Evolutionary conservation across 805 yeast species (phyloP).

Genomic region (Candida golubevii): DNA sequence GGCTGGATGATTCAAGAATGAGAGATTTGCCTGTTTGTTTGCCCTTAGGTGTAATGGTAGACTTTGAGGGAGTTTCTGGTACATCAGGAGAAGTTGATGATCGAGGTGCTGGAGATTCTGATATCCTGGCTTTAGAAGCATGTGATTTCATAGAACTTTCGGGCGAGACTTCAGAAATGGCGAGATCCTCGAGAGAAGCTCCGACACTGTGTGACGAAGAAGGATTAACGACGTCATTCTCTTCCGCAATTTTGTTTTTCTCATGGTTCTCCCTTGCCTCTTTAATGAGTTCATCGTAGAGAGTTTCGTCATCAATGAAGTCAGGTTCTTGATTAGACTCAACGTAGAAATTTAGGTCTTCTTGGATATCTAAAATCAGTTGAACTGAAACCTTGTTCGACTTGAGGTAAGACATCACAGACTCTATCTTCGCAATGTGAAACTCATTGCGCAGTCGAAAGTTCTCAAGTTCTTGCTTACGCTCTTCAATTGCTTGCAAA

Average conservation of each 20-base stretch:
- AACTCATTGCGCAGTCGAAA: slow-evolving; percentile 30
- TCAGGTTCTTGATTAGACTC: slow-evolving; percentile 38
- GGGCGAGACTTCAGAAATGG: not conserved
- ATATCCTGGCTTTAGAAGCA: slow-evolving; percentile 1
- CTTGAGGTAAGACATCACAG: slow-evolving; percentile 28
- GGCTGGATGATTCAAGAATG: slow-evolving; percentile 28
- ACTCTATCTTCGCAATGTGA: slow-evolving; percentile 34
- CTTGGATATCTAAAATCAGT: slow-evolving; percentile 30
- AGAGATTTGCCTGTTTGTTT: slow-evolving; percentile 12
- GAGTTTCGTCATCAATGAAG: slow-evolving; percentile 33
- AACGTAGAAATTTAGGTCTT: slow-evolving; percentile 36
- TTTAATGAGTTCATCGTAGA: slow-evolving; percentile 40
- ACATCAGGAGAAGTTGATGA: slow-evolving; percentile 1
- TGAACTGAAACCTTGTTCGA: slow-evolving; percentile 14
- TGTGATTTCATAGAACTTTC: not conserved
- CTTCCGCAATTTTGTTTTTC: slow-evolving; percentile 9
- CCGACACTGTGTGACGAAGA: slow-evolving; percentile 3
- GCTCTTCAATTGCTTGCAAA: slow-evolving; percentile 31
- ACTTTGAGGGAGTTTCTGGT: slow-evolving; percentile 2
- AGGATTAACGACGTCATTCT: slow-evolving; percentile 1
- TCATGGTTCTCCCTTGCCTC: slow-evolving; percentile 18
- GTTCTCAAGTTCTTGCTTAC: slow-evolving; percentile 37
- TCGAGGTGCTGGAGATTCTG: slow-evolving; percentile 3
- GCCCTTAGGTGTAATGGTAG: slow-evolving; percentile 12
- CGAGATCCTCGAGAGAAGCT: slow-evolving; percentile 1